A percentile compares a stretch with the other conserved stretches of the same genome.
Conservation (phyloP, 805 yeast genomes). For the Candida peoriensis region DNA sequence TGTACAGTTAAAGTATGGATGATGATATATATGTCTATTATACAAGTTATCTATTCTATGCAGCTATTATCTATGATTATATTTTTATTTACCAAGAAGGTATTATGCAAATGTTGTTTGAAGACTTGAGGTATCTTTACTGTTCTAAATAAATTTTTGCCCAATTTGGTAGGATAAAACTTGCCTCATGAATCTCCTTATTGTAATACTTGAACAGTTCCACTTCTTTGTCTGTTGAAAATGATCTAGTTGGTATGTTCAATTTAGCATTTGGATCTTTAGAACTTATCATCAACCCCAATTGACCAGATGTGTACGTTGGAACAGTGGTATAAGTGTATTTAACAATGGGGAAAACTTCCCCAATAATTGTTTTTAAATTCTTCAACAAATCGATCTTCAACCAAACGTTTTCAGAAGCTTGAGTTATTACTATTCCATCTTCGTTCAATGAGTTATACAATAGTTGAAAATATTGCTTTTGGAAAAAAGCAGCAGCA, state of each 20-base stretch:
- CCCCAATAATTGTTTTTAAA: slow-evolving; percentile 42
- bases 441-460: slow-evolving; percentile 54
- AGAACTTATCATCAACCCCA: slow-evolving; percentile 71
- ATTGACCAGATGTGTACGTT: slow-evolving; percentile 82
- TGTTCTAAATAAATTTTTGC: slow-evolving; percentile 38
- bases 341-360: slow-evolving; percentile 56
- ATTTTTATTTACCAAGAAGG: no score
- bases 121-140: no score
- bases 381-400: slow-evolving; percentile 47
- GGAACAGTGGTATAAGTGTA: slow-evolving; percentile 83
- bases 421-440: slow-evolving; percentile 76
- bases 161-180: slow-evolving; percentile 80
- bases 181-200: slow-evolving; percentile 57
- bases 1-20: no score
- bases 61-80: no score
- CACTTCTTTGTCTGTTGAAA: slow-evolving; percentile 41
- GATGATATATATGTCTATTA: no score
- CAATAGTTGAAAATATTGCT: slow-evolving; percentile 66
- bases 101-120: no score
- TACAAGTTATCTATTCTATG: no score
- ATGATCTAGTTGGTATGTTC: slow-evolving; percentile 44
- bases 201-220: slow-evolving; percentile 60
- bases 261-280: slow-evolving; percentile 45
- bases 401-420: slow-evolving; percentile 73
- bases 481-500: slow-evolving; percentile 83